Percentiles rank a stretch among this genome's conserved stretches.
Conservation (phyloP, 2,329 filamentous ascomycete genomes). For the Periconia sp. region DNA sequence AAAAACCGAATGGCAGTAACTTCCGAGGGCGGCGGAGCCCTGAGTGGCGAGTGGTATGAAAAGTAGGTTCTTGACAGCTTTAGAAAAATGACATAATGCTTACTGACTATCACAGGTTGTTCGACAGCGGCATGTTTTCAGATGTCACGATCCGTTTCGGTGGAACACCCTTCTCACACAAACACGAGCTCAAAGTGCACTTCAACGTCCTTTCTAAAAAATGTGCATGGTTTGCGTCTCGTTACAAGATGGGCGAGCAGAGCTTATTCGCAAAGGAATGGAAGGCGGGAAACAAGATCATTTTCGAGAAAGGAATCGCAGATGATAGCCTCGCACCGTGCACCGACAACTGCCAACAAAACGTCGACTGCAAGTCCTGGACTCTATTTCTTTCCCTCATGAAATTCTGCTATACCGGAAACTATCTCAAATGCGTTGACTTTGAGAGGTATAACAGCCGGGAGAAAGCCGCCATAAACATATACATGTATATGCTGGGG, state of each 20-base stretch:
- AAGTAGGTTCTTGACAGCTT: too few species aligned
- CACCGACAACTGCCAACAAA: too few species aligned
- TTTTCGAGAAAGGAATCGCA: not conserved
- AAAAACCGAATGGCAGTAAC: not conserved
- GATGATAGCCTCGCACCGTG: too few species aligned
- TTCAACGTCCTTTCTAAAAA: not conserved
- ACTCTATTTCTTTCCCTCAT: not conserved
- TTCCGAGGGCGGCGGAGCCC: too few species aligned
- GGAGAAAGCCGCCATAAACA: too few species aligned
- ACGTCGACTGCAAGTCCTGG: not conserved
- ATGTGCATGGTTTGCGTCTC: conserved; percentile 2
- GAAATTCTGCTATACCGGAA: not conserved
- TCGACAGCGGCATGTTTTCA: conserved; percentile 5
- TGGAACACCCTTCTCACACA: not conserved
- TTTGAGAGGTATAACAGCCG: too few species aligned
- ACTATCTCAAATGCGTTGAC: not conserved
- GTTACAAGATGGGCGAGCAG: too few species aligned
- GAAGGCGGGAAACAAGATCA: not conserved
- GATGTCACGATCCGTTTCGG: not conserved
- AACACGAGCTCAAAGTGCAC: conserved; percentile 1
- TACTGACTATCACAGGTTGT: not conserved
- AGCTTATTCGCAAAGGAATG: too few species aligned
- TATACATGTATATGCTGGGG: not conserved
- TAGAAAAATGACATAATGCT: too few species aligned
- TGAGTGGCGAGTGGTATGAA: too few species aligned